Percentiles rank a stretch among this genome's conserved stretches.
phyloP scores from a whole-genome alignment of 2,329 filamentous ascomycete species.

The Fusarium neocosmosporiellum region DNA sequence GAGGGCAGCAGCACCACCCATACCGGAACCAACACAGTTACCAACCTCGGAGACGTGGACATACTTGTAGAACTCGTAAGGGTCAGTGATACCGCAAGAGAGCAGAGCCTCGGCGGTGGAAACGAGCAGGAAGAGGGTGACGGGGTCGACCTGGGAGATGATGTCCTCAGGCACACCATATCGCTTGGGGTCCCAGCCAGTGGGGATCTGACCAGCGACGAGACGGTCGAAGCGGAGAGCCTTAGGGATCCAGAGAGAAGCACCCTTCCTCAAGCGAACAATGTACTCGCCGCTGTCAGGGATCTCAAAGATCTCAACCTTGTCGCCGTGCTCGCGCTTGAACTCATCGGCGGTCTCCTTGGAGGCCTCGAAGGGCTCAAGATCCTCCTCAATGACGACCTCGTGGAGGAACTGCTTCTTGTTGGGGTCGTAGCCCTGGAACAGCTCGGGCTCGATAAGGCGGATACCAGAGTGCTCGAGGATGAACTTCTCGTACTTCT shows the following conservation, averaged over 20 bases:
- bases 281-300: slow-evolving; percentile 93
- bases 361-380: slow-evolving; percentile 96
- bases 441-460: slow-evolving; percentile 96
- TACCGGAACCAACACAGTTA: slow-evolving; percentile 98
- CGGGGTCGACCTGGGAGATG: slow-evolving; percentile 95
- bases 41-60: slow-evolving; percentile 97
- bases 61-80: slow-evolving; percentile 99
- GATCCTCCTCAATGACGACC: slow-evolving; percentile 95
- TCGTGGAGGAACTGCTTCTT: slow-evolving; percentile 99
- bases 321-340: slow-evolving; percentile 95
- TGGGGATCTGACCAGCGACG: slow-evolving; percentile 95
- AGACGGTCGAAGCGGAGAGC: slow-evolving; percentile 96
- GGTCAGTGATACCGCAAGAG: slow-evolving; percentile 94
- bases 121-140: slow-evolving; percentile 94
- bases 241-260: slow-evolving; percentile 95
- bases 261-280: slow-evolving; percentile 94
- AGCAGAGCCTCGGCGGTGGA: slow-evolving; percentile 93
- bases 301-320: slow-evolving; percentile 97
- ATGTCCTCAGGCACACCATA: slow-evolving; percentile 99
- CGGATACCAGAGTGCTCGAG: slow-evolving; percentile 97
- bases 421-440: slow-evolving; percentile 96
- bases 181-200: slow-evolving; percentile 95
- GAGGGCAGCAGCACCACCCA: slow-evolving; percentile 92
- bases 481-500: slow-evolving; percentile 97
- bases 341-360: slow-evolving; percentile 98